Conservation (phyloP, 495 filamentous ascomycete species). For the Penicillium canescens region DNA sequence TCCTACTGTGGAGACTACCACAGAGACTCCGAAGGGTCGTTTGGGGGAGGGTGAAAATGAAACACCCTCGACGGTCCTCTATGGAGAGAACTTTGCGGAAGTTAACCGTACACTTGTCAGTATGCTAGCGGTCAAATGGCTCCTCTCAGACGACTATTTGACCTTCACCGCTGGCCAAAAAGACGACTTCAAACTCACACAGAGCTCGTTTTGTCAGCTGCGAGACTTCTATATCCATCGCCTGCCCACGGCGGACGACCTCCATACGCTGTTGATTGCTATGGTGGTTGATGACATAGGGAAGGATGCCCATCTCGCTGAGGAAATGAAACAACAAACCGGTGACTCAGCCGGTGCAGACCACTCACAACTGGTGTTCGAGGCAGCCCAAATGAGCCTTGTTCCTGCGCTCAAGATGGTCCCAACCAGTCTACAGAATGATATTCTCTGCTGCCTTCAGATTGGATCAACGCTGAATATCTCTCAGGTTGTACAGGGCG, state of each 20-base stretch:
- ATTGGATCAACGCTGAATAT: slow-evolving; percentile 45
- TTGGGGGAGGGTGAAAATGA: neutral
- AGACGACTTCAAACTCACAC: neutral
- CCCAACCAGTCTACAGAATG: slow-evolving; percentile 7
- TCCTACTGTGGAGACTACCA: neutral
- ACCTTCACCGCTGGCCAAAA: slow-evolving; percentile 23
- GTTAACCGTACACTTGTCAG: slow-evolving; percentile 38
- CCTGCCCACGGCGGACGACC: slow-evolving; percentile 5
- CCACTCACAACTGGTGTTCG: slow-evolving; percentile 31
- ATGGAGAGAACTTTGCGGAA: slow-evolving; percentile 27
- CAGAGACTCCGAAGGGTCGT: neutral
- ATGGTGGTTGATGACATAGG: slow-evolving; percentile 42
- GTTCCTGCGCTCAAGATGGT: slow-evolving; percentile 16
- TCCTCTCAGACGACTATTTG: slow-evolving; percentile 28
- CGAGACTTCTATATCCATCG: neutral
- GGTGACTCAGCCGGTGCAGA: slow-evolving; percentile 8
- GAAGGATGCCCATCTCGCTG: slow-evolving; percentile 34
- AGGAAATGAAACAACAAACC: slow-evolving; percentile 1
- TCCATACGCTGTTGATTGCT: slow-evolving; percentile 32
- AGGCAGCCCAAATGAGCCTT: slow-evolving; percentile 24
- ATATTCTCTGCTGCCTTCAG: slow-evolving; percentile 37
- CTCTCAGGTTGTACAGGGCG: slow-evolving; percentile 34
- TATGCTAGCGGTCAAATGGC: slow-evolving; percentile 34
- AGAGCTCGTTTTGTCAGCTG: slow-evolving; percentile 7
- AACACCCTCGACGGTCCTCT: slow-evolving; percentile 32